These are phyloP conservation scores for Mimosa bimucronata DNA, from an alignment of 306 rosid species.

Conservation along the genomic window DNA sequence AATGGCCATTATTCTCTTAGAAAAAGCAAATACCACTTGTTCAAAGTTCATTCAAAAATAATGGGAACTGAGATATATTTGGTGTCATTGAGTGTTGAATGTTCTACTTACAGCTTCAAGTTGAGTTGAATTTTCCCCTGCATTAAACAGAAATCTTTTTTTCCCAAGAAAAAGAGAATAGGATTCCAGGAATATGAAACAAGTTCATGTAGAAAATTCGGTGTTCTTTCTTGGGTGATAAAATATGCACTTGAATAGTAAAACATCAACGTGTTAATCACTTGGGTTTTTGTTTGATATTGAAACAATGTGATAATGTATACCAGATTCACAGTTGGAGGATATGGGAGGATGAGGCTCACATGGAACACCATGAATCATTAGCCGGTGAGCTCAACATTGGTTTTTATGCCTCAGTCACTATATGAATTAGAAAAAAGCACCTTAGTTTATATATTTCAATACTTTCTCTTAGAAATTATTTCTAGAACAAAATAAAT, in stretches of 20 bases:
- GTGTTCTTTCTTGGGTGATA: not conserved
- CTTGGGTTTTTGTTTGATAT: slow-evolving; percentile 8
- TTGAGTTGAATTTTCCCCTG: not conserved
- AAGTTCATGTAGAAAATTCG: not conserved
- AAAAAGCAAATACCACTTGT: too few relatives aligned
- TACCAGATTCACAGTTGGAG: slow-evolving; percentile 79
- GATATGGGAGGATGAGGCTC: slow-evolving; percentile 75
- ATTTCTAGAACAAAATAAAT: too few relatives aligned
- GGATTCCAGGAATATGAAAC: not conserved
- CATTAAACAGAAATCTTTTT: not conserved
- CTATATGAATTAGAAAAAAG: too few relatives aligned
- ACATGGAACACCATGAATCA: slow-evolving; percentile 47
- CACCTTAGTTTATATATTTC: too few relatives aligned
- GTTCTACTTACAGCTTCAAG: not conserved
- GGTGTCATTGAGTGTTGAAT: not conserved
- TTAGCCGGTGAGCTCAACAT: slow-evolving; percentile 54
- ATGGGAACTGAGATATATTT: not conserved
- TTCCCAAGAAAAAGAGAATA: not conserved
- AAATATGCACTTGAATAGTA: not conserved
- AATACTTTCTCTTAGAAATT: too few relatives aligned
- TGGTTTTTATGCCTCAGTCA: not conserved
- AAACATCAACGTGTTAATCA: slow-evolving; percentile 4
- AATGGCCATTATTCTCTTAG: too few relatives aligned
- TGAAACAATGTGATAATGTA: slow-evolving; percentile 15
- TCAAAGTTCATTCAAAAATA: too few relatives aligned